A percentile compares a stretch with the other conserved stretches of the same genome.
Conservation (phyloP, 805 yeast genomes). For the Candida orba region DNA sequence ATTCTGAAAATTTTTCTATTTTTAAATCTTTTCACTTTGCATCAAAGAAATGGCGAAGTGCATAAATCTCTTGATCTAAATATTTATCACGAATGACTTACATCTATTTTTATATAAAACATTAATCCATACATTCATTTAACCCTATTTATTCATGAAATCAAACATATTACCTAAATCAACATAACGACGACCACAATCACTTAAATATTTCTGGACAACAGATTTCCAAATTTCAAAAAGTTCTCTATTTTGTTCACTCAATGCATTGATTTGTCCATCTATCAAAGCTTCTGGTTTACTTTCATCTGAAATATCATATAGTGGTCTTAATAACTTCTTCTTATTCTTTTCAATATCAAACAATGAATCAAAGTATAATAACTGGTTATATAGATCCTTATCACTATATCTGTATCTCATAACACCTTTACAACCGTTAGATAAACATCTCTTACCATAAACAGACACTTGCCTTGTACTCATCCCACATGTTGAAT, state of each 20-base stretch:
- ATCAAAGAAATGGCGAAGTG: no score
- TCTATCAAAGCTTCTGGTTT: conserved; percentile 28
- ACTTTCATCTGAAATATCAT: conserved; percentile 28
- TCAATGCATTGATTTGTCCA: conserved; percentile 62
- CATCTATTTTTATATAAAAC: neutral
- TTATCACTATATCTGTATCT: conserved; percentile 69
- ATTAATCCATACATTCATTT: neutral
- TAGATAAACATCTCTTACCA: conserved; percentile 70
- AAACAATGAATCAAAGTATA: conserved; percentile 71
- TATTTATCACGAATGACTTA: neutral
- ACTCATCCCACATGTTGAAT: conserved; percentile 65
- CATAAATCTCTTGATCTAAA: no score
- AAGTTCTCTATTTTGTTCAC: conserved; percentile 67
- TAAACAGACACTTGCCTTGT: conserved; percentile 87
- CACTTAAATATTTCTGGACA: conserved; percentile 63
- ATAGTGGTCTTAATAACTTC: conserved; percentile 46
- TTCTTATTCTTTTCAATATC: conserved; percentile 73
- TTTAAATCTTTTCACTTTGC: no score
- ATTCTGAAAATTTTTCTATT: no score
- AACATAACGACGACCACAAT: conserved; percentile 86
- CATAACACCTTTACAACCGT: conserved; percentile 72
- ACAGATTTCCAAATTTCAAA: conserved; percentile 50
- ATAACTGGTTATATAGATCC: conserved; percentile 76
- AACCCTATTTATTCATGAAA: conserved; percentile 29
- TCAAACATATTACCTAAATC: conserved; percentile 78